Base-by-base conservation (phyloP, 164 flowering plant species). In the Piper betle region DNA sequence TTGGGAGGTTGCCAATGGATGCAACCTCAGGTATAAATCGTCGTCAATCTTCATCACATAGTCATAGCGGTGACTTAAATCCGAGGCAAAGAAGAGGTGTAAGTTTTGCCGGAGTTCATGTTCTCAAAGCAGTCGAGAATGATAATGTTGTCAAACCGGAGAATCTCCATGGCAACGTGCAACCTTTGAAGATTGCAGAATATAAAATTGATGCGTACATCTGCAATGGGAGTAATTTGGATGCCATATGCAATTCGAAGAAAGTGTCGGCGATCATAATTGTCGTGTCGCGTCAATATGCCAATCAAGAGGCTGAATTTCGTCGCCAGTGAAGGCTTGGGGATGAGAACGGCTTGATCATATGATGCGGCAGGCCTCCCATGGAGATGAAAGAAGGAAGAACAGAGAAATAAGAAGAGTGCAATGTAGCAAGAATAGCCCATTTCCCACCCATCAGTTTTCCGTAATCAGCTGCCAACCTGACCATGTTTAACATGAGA, bases 21-120 rank as follows among this genome's bases (percentile, higher is more conserved):
- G 66, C 3, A 81, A 60, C 64, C 87, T 57, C 8, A 83, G 18
- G 67, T 62, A 85, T 8, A 75, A 46, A 53, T 83, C 91, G 25
- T 85, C 87, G 54, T 83, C 91, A 0, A 81, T 84, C 68, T 85
- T 85, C 87, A 85, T 81, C 53, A 83, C 79, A 38, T 83, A 83
- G 62, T 81, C 78, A 39, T 82, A 84, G 1, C 55, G 68, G 6
- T 38, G 61, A 2, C 53, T 7, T 77, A 72, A 39, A 75, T 68
- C 1, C 16, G 46, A 0, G 86, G 81, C 40, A 80, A 79, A 0
- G 79, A 73, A 16, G 90, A 81, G 72, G 84, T 73, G 66, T 81
- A 81, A 18, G 90, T 84, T 66, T 84, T 84, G 9, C 90, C 86
- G 2, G 61, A 46, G 75, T 85, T 79, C 86, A 83, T 85, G 70